Percentiles rank a stretch among this genome's conserved stretches.
Evolutionary conservation across 495 filamentous ascomycete genomes (phyloP).

Genomic region (Hypoxylon crocopeplum): DNA sequence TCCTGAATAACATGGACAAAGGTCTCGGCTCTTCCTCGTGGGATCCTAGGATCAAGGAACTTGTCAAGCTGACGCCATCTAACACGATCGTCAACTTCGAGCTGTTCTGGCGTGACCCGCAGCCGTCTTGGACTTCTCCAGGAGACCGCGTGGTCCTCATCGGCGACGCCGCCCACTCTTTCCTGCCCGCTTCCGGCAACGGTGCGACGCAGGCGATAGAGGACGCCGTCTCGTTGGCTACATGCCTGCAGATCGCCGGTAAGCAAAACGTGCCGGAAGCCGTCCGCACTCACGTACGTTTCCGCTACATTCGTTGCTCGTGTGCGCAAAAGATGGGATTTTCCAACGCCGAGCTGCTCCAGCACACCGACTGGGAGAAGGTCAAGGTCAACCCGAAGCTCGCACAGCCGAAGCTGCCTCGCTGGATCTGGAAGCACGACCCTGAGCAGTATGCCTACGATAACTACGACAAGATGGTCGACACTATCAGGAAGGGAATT

Average conservation of each 20-base stretch:
- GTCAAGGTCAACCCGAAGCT: conserved; percentile 59
- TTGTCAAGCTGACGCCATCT: conserved; percentile 63
- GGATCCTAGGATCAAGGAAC: conserved; percentile 61
- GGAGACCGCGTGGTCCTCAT: conserved; percentile 65
- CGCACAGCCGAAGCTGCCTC: conserved; percentile 57
- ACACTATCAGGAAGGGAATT: conserved; percentile 47
- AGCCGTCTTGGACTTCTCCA: conserved; percentile 67
- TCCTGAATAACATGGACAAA: conserved; percentile 59
- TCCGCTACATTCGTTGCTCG: conserved; percentile 62
- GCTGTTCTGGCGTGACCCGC: conserved; percentile 69
- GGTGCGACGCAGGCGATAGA: conserved; percentile 77
- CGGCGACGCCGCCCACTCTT: conserved; percentile 74
- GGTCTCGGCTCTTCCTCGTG: conserved; percentile 51
- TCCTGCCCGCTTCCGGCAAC: conserved; percentile 69
- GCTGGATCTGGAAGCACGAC: conserved; percentile 64
- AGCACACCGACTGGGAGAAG: conserved; percentile 65
- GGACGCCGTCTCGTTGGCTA: conserved; percentile 68
- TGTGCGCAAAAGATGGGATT: conserved; percentile 64
- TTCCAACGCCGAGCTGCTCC: conserved; percentile 61
- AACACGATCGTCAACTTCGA: conserved; percentile 70
- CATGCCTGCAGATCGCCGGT: conserved; percentile 64
- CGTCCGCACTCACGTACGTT: conserved; percentile 56
- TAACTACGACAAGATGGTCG: conserved; percentile 55
- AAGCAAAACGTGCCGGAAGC: conserved; percentile 47
- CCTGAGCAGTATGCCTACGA: conserved; percentile 63